A percentile compares a stretch with the other conserved stretches of the same genome.
These are phyloP conservation scores for Phoma sp. DNA, from an alignment of 2,329 filamentous ascomycete species.

Conservation along the genomic window DNA sequence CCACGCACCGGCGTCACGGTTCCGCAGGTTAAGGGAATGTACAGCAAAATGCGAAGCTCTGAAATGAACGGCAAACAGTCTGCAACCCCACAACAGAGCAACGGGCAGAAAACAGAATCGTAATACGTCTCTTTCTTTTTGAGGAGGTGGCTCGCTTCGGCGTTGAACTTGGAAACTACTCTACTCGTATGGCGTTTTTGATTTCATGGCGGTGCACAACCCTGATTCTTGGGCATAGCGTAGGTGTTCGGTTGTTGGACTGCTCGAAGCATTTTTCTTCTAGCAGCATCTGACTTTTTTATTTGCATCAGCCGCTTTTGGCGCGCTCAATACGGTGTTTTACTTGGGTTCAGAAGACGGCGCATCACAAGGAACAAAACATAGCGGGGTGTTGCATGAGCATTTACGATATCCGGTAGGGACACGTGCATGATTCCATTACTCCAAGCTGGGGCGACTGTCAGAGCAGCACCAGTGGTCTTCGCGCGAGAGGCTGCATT, in stretches of 20 bases:
- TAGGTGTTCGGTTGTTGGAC: constrained; percentile 42
- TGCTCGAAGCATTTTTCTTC: constrained; percentile 25
- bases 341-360: constrained; percentile 21
- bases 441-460: constrained; percentile 11
- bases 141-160: constrained; percentile 12
- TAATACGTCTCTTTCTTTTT: constrained; percentile 2
- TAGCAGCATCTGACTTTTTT: constrained; percentile 25
- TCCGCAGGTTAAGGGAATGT: constrained; percentile 46
- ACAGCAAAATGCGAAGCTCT: constrained; percentile 43
- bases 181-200: constrained; percentile 25
- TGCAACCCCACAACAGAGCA: constrained; percentile 28
- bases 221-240: constrained; percentile 44
- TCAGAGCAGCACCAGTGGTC: constrained; percentile 12
- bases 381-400: constrained; percentile 23
- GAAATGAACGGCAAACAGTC: constrained; percentile 39
- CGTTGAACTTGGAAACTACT: constrained; percentile 4
- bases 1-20: constrained; percentile 41
- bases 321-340: constrained; percentile 23
- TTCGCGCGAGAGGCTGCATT: constrained; percentile 15
- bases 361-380: constrained; percentile 27
- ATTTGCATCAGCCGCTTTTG: constrained; percentile 27
- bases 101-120: constrained; percentile 34
- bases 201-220: constrained; percentile 26
- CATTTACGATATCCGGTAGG: constrained; percentile 25
- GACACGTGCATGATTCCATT: constrained; percentile 16